Evolutionary conservation across 345 rosid species (phyloP), one percentile per base, ranked within the genome.

Genomic region (Carallia brachiata): DNA sequence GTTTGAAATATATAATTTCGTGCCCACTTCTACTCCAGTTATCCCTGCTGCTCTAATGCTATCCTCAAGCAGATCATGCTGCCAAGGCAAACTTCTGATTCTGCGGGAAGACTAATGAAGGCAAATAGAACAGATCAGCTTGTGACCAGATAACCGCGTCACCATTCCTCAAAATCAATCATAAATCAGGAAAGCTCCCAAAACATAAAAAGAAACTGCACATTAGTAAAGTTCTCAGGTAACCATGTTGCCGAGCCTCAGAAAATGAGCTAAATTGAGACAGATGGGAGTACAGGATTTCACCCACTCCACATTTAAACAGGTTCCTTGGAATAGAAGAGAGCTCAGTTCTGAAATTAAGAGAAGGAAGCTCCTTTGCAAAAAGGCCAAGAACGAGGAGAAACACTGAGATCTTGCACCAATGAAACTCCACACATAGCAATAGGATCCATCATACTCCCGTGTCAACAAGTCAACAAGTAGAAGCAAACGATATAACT

Each of bases 31-130:
- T 60, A 90, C 62, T 81, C 96, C 95, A 52, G 89, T 79, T 62
- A 92, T 88, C 44, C 98, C 98, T 19, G 86, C 92, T 75, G 99
- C 96, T 84, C 90, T 89, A 74, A 96, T 80, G 82, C 97, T 88
- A 67, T 90, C 99, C 81, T 96, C 96, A 84, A 90, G 79, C 95
- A 96, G 79, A 80, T 88, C 96, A 84, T 85, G 89, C 81, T 85
- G 91, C 99, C 97, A 89, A 40, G 96, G 97, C 75, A 90, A 78
- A 75, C 56, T 78, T 91, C 84, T 89, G 63, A 79, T 73, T 80
- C 94, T 86, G 75, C 92, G 88, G 56, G 80, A 10, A 79, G 89
- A 75, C 98, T 96, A 83, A 74, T 71, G 75, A 85, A 81, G 81
- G 73, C 76, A 86, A 81, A 84, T 78, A 81, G 72, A 70, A 80